Base-by-base conservation (phyloP, 31 red algal species). In the Odonthalia washingtoniensis region DNA sequence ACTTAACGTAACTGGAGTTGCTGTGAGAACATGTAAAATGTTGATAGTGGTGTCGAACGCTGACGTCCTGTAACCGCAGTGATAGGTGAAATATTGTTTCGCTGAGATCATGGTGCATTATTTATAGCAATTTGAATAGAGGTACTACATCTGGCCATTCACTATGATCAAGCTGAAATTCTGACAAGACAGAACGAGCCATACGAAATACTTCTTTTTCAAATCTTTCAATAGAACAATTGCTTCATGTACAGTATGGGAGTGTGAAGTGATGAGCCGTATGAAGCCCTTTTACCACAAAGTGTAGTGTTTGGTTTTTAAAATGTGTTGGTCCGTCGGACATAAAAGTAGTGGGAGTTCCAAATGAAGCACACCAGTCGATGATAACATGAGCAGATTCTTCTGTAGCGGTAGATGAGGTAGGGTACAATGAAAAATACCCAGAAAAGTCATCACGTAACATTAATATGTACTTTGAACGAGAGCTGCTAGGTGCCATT, bases 211-310 rank as follows among this genome's bases (percentile, higher is more conserved):
- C 33, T 32, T 79, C 75, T 43, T 49, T 49, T 26, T 61, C 38
- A 57, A 79, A 43, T 3, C 66, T 38, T 38, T 83, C 80, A 3
- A 83, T 64, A 32, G 80, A 69, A 36, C 62, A 57, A 70, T 83
- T 83, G 3, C 38, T 43, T 38, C 80, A 70, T 3, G 80, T 57
- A 43, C 28, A 83, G 80, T 83, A 83, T 36, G 80, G 36, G 2
- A 70, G 61, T 3, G 57, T 83, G 52, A 83, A 83, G 17, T 83
- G 80, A 60, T 83, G 80, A 3, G 40, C 61, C 3, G n/a, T n/a
- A n/a, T n/a, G n/a, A n/a, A n/a, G n/a, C n/a, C n/a, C 26, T 30
- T 83, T 36, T 38, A 69, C 49, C 5, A 83, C 30, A n/a, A 14
- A 35, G 38, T 64, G 57, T 18, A 83, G 36, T 5, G 70, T 3